Evolutionary conservation across 495 filamentous ascomycete species (phyloP).

Genomic region (Aspergillus heteromorphus): DNA sequence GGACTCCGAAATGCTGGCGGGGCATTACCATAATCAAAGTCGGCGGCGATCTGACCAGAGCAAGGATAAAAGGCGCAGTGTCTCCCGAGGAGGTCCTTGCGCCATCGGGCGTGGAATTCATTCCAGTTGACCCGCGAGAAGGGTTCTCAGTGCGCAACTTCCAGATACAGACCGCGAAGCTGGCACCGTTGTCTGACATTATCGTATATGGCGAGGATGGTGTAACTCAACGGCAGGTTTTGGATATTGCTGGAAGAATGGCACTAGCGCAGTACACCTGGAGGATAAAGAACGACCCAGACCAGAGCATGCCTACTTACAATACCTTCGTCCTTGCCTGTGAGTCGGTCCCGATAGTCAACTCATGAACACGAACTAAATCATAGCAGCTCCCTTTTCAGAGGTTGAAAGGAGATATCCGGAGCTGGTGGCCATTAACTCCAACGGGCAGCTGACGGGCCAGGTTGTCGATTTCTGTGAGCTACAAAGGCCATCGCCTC

Average conservation of each 20-base stretch:
- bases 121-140: slow-evolving; percentile 71
- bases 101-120: slow-evolving; percentile 32
- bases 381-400: slow-evolving; percentile 54
- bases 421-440: slow-evolving; percentile 68
- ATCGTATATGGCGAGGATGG: slow-evolving; percentile 79
- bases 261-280: slow-evolving; percentile 71
- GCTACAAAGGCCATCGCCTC: slow-evolving; percentile 17
- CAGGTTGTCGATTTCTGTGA: slow-evolving; percentile 82
- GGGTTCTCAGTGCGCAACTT: slow-evolving; percentile 90
- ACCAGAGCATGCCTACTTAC: slow-evolving; percentile 56
- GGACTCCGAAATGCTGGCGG: slow-evolving; percentile 73
- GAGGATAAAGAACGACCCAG: slow-evolving; percentile 56
- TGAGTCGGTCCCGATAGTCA: slow-evolving; percentile 31
- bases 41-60: slow-evolving; percentile 67
- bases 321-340: slow-evolving; percentile 77
- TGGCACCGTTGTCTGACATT: slow-evolving; percentile 84
- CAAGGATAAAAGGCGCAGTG: slow-evolving; percentile 81
- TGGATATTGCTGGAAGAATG: slow-evolving; percentile 64
- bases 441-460: slow-evolving; percentile 65
- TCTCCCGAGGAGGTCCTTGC: slow-evolving; percentile 70
- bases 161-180: slow-evolving; percentile 90
- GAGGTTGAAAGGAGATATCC: slow-evolving; percentile 69
- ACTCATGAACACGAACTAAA: slow-evolving; percentile 9
- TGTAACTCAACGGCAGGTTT: slow-evolving; percentile 46
- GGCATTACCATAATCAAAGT: slow-evolving; percentile 85